These are phyloP conservation scores for Orobanche coerulescens DNA, from an alignment of 257 asterid genomes.

Conservation along the genomic window DNA sequence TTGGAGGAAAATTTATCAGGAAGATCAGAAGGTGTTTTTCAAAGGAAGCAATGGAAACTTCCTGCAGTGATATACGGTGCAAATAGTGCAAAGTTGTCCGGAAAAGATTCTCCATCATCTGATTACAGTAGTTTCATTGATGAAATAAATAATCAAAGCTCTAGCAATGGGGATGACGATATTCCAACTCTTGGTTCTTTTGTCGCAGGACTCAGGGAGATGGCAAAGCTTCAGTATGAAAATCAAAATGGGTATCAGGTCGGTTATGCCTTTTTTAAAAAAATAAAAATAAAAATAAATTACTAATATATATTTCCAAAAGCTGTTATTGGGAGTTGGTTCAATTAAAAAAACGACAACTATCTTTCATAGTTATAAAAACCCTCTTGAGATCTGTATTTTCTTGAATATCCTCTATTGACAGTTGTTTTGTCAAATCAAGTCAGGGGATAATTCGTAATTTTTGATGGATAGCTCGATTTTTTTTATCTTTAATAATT, in stretches of 20 bases:
- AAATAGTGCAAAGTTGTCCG: slow-evolving; percentile 31
- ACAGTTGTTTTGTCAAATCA: too few relatives aligned
- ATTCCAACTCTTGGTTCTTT: slow-evolving; percentile 89
- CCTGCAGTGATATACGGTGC: slow-evolving; percentile 66
- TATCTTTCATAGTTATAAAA: background rate
- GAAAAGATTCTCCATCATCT: slow-evolving; percentile 60
- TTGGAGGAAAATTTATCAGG: slow-evolving; percentile 54
- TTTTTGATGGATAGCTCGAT: too few relatives aligned
- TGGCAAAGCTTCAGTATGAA: slow-evolving; percentile 71
- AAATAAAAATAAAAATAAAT: too few relatives aligned
- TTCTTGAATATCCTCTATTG: background rate
- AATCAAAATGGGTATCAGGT: slow-evolving; percentile 53
- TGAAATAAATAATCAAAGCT: slow-evolving; percentile 39
- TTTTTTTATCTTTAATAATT: background rate
- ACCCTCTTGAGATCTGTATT: background rate
- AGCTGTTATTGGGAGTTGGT: background rate
- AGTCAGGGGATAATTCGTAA: too few relatives aligned
- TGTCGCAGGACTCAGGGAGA: slow-evolving; percentile 90
- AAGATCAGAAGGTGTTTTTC: slow-evolving; percentile 47
- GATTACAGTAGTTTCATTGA: slow-evolving; percentile 48
- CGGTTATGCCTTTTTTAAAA: too few relatives aligned
- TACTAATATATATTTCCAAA: background rate
- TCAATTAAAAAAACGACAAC: background rate
- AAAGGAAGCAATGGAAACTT: slow-evolving; percentile 79
- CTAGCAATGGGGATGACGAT: slow-evolving; percentile 58